A percentile compares a stretch with the other conserved stretches of the same genome.
Conservation (phyloP, 225 moss, liverwort and hornwort species). For the Anthoceros angustus region DNA sequence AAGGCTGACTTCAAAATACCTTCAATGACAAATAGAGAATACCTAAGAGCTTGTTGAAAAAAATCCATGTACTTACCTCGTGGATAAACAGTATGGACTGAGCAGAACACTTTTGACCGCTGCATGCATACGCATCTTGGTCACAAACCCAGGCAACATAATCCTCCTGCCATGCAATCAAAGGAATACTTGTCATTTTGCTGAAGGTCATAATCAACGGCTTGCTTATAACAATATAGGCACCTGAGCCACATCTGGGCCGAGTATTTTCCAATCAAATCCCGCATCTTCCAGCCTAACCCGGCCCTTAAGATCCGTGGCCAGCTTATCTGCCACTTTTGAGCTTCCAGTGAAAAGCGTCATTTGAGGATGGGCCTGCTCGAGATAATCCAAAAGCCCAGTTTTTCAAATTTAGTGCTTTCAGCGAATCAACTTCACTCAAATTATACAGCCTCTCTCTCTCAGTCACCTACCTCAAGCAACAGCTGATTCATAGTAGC, state of each 20-base stretch:
- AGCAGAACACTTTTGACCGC: constrained; percentile 98
- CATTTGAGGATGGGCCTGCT: constrained; percentile 70
- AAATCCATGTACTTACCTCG: constrained; percentile 30
- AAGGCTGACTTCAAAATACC: constrained; percentile 1
- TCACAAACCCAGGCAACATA: constrained; percentile 95
- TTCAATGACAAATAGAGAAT: background rate
- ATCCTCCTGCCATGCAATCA: constrained; percentile 44
- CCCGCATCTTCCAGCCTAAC: constrained; percentile 98
- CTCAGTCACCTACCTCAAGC: constrained; percentile 31
- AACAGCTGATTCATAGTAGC: constrained; percentile 80
- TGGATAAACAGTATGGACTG: constrained; percentile 94
- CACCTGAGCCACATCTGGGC: constrained; percentile 89
- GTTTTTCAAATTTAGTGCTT: background rate
- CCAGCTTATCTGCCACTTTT: constrained; percentile 88
- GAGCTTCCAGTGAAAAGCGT: constrained; percentile 99
- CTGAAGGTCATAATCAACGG: background rate
- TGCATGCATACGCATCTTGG: constrained; percentile 98
- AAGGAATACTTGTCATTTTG: background rate
- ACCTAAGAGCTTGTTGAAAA: background rate
- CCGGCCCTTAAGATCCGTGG: constrained; percentile 78
- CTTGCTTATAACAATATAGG: background rate
- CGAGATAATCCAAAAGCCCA: constrained; percentile 6
- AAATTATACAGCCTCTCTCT: background rate
- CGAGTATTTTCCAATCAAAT: constrained; percentile 98
- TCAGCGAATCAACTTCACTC: background rate